Conservation (phyloP, 345 rosid species). For the Arabis alpina region DNA sequence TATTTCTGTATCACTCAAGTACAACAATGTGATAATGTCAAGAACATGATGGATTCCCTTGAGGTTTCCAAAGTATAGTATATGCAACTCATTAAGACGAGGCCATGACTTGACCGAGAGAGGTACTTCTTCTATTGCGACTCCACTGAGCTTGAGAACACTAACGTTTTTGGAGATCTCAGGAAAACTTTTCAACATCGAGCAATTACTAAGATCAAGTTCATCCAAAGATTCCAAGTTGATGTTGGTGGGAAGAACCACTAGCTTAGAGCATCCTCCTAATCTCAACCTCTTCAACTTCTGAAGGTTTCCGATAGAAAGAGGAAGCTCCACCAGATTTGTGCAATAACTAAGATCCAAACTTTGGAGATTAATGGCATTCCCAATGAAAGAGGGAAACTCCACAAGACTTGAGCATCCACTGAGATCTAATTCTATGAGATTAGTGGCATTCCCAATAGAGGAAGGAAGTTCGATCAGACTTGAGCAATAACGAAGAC, state of each 20-base stretch:
- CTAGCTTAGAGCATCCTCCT: neutral
- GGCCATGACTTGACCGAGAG: neutral
- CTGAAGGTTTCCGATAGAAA: neutral
- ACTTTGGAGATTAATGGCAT: neutral
- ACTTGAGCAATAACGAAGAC: too few species aligned
- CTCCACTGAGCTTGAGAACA: neutral
- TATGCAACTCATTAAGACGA: neutral
- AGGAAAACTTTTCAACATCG: neutral
- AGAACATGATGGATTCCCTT: neutral
- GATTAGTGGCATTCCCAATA: neutral
- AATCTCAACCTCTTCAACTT: neutral
- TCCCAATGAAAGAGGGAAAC: neutral
- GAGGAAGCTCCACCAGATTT: neutral
- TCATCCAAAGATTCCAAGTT: neutral
- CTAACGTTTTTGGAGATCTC: neutral
- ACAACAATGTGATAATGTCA: neutral
- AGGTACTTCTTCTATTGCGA: neutral
- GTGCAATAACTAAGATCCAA: neutral
- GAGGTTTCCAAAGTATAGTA: neutral
- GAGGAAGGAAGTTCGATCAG: too few species aligned
- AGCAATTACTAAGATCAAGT: conserved; percentile 5
- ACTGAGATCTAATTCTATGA: neutral
- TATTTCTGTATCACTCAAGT: neutral
- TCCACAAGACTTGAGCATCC: neutral
- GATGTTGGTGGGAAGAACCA: neutral